These are phyloP conservation scores for Saccharomycopsis microspora DNA, from an alignment of 805 yeast species.

Conservation along the genomic window DNA sequence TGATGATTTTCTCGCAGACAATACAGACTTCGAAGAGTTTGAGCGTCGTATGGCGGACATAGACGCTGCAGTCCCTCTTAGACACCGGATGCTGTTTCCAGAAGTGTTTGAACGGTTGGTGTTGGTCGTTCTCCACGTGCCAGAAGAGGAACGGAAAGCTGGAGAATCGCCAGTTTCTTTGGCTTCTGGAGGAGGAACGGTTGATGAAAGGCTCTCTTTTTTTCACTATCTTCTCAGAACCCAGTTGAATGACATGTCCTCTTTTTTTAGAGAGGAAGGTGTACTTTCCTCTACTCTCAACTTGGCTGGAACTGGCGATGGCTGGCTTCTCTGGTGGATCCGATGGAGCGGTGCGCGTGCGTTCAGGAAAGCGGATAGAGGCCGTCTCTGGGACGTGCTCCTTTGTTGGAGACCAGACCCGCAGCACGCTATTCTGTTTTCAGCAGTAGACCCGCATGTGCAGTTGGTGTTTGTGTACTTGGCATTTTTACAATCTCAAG, in stretches of 20 bases:
- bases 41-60: conserved; percentile 19
- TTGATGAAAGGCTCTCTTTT: conserved; percentile 55
- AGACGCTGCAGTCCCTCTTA: conserved; percentile 17
- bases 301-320: conserved; percentile 47
- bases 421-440: conserved; percentile 22
- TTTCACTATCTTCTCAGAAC: conserved; percentile 54
- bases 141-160: conserved; percentile 27
- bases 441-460: conserved; percentile 61
- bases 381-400: conserved; percentile 80
- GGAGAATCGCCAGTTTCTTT: conserved; percentile 22
- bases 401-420: conserved; percentile 56
- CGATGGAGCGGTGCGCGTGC: conserved; percentile 84
- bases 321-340: conserved; percentile 93
- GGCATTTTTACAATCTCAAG: conserved; percentile 72
- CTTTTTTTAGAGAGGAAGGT: conserved; percentile 72
- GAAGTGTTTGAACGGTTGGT: conserved; percentile 68
- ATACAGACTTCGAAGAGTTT: conserved; percentile 14
- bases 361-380: conserved; percentile 72
- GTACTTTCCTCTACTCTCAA: conserved; percentile 38
- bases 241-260: conserved; percentile 63
- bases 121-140: conserved; percentile 65
- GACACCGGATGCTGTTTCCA: conserved; percentile 38
- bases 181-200: conserved; percentile 49
- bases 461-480: conserved; percentile 67
- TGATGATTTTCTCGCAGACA: conserved; percentile 18